phyloP scores from a whole-genome alignment of 2,329 filamentous ascomycete species.

The Penicillium aurantiogriseum region DNA sequence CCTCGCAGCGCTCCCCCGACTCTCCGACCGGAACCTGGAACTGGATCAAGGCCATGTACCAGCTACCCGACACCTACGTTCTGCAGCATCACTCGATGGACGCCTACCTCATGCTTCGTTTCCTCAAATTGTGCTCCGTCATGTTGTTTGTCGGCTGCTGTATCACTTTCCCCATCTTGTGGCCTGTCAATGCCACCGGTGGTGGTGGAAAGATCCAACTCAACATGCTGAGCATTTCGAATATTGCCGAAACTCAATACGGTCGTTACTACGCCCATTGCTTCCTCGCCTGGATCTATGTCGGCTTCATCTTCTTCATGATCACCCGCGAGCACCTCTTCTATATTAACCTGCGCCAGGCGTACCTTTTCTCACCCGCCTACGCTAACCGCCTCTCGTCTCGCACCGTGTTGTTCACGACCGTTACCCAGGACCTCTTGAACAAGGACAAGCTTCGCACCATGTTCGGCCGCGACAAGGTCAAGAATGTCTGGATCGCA shows the following conservation, averaged over 20 bases:
- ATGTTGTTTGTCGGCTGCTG: conserved; percentile 80
- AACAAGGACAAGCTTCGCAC: conserved; percentile 72
- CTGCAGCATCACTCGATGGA: conserved; percentile 91
- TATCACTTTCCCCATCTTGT: conserved; percentile 84
- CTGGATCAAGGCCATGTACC: conserved; percentile 68
- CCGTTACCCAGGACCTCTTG: conserved; percentile 76
- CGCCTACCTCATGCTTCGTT: conserved; percentile 85
- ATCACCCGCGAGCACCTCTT: conserved; percentile 85
- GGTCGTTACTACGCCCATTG: conserved; percentile 77
- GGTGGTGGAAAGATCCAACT: conserved; percentile 64
- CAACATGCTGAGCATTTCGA: conserved; percentile 75
- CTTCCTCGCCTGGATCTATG: conserved; percentile 79
- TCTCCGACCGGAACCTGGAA: conserved; percentile 63
- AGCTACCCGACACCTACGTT: conserved; percentile 70
- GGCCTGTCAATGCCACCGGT: conserved; percentile 86
- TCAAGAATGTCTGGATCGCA: conserved; percentile 81
- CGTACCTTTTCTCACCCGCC: conserved; percentile 80
- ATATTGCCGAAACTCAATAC: conserved; percentile 58
- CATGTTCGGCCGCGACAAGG: conserved; percentile 74
- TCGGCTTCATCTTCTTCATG: conserved; percentile 82
- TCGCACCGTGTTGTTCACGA: conserved; percentile 83
- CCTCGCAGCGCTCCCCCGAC: conserved; percentile 56
- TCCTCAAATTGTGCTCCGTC: conserved; percentile 72
- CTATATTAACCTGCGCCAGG: conserved; percentile 90
- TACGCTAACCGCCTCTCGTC: conserved; percentile 86